Base-by-base conservation (phyloP, 73 alveolate species). In the Paramecium tetraurelia region DNA sequence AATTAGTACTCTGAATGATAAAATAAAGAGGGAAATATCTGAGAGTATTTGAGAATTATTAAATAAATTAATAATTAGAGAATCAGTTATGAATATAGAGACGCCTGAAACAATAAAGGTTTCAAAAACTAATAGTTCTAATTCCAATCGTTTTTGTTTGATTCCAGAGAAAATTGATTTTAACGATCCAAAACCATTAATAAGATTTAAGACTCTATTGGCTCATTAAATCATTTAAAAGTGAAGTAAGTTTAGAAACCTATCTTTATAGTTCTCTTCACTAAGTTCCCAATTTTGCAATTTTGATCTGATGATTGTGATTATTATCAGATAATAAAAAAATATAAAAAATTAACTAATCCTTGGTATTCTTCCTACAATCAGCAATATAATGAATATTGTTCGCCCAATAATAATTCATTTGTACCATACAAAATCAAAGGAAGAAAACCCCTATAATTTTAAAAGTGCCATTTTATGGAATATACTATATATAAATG, bases 271-370 rank as follows among this genome's bases (percentile, higher is more conserved):
- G 84, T 24, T 33, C 46, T 7, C 20, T 33, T 63, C 21, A 63
- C 46, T 18, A 4, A 33, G 84, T 63, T 63, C 50, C 84, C 84
- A 63, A 63, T 63, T 63, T 63, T 63, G 84, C 84, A 63, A 63
- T 63, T 63, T 63, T 63, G 84, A 63, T 63, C 84, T 63, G 84
- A 33, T 63, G 84, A 63, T 27, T 63, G 84, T 63, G 84, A 63
- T 4, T 63, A 63, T 63, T 27, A 63, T 63, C 84, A 63, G 84
- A 27, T 63, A 63, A 63, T 53, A 53, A 18, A 27, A 53, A n/a
- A 53, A 53, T 53, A 53, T 53, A 16, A 53, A 53, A 53, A 53
- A 53, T 53, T 18, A 53, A 53, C 69, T 53, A 53, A 53, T 18
- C 69, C 21, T 53, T 53, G 35, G n/a, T 53, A 53, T 53, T 53